Conservation (phyloP, 2,329 filamentous ascomycete genomes). For the Fusarium sacchari region DNA sequence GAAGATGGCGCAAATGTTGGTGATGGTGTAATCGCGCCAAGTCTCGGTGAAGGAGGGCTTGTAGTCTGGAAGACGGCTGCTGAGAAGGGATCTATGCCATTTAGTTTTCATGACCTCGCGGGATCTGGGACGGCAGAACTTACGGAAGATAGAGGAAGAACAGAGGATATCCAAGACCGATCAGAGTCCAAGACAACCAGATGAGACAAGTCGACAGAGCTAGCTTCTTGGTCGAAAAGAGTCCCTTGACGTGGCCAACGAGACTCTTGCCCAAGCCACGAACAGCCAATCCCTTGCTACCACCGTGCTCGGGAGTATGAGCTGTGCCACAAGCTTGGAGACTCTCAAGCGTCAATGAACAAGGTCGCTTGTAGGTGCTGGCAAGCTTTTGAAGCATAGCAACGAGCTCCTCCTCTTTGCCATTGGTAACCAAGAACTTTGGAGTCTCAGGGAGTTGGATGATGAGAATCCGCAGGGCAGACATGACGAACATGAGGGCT, state of each 20-base stretch:
- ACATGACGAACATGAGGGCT: slow-evolving; percentile 2
- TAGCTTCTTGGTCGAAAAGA: background rate
- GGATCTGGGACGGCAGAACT: slow-evolving; percentile 19
- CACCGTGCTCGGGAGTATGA: background rate
- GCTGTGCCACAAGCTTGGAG: background rate
- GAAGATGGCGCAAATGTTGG: background rate
- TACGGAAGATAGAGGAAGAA: slow-evolving; percentile 78
- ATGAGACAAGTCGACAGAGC: background rate
- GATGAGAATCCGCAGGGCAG: background rate
- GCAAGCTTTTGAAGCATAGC: background rate
- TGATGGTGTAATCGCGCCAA: background rate
- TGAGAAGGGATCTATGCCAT: background rate
- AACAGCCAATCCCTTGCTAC: background rate
- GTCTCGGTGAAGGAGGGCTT: background rate
- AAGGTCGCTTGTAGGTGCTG: background rate
- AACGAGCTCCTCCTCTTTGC: background rate
- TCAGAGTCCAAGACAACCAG: slow-evolving; percentile 53
- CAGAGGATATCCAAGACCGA: slow-evolving; percentile 77
- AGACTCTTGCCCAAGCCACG: background rate
- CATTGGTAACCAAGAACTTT: background rate
- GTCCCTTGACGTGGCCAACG: background rate
- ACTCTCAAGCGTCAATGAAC: background rate
- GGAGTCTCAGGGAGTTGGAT: background rate
- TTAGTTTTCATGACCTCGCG: background rate
- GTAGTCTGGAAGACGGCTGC: background rate